phyloP scores from a whole-genome alignment of 139 green algal genomes.

The Haematococcus lacustris region DNA sequence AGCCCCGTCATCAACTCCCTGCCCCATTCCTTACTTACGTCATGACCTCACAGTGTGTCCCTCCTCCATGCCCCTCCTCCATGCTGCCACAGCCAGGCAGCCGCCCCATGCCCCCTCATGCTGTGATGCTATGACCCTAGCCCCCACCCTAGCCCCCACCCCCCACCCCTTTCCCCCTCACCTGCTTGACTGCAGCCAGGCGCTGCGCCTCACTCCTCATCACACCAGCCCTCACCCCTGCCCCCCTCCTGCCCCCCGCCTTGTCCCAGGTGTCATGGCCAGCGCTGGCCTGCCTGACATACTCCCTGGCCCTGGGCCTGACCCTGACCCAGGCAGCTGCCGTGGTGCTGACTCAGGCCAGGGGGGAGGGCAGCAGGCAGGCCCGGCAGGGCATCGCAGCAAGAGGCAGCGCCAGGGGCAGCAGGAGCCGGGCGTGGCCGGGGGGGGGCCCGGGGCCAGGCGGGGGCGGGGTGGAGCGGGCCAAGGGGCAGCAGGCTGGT shows the following conservation, averaged over 20 bases:
- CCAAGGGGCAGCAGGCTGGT: not conserved
- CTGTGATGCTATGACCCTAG: too few relatives aligned
- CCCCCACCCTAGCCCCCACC: too few relatives aligned
- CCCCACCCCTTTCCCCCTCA: not conserved
- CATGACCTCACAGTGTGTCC: too few relatives aligned
- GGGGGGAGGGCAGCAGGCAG: not conserved
- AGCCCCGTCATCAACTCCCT: too few relatives aligned
- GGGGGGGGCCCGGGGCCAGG: not conserved
- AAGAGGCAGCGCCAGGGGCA: not conserved
- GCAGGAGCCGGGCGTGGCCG: not conserved
- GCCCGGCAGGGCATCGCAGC: not conserved
- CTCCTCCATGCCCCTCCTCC: too few relatives aligned
- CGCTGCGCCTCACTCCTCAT: not conserved
- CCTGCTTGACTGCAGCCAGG: not conserved
- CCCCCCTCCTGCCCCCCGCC: not conserved
- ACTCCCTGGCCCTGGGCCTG: not conserved
- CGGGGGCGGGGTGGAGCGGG: not conserved
- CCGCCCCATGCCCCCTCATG: too few relatives aligned
- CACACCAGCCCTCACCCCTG: not conserved
- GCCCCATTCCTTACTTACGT: too few relatives aligned
- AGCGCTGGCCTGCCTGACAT: too few relatives aligned
- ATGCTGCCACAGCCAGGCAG: too few relatives aligned
- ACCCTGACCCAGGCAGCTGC: not conserved
- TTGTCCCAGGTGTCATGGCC: slow-evolving; percentile 3
- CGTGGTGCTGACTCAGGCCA: not conserved